Evolutionary conservation across 495 filamentous ascomycete species (phyloP), one percentile per base, ranked within the genome.

Genomic region (Aspergillus haitiensis): DNA sequence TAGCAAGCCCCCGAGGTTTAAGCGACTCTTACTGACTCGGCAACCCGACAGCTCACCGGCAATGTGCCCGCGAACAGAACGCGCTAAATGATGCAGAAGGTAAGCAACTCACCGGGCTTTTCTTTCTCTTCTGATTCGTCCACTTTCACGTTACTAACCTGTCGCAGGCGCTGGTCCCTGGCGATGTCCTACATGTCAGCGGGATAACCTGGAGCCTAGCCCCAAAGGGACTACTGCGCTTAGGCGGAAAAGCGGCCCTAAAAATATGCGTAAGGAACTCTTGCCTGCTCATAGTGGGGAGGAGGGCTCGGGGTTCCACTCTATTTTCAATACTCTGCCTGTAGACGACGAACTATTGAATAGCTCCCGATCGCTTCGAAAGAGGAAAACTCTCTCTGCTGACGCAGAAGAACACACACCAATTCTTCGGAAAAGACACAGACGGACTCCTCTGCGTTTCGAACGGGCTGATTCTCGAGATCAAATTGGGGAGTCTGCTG

Each of bases 31-130:
- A 57, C 77, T 78, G 64, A 74, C 68, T 65, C 65, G 67, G 68
- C 62, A 61, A 60, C 57, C 61, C 64, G 61, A 67, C 57, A 79
- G 93, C 93, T 58, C 93, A 98, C 81, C 86, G 89, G 67, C 90
- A 97, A 84, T 98, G 93, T 75, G 94, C 93, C 59, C 87, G 91
- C 63, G 85, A 88, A 68, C 86, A 86, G 65, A 85, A 86, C 55
- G 87, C 89, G 44, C 78, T 95, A 65, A 80, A 81, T 51, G 77
- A 85, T 58, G 81, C 82, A 56, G 86, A 89, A 71, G 86, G 89
- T 91, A 80, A 63, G 79, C 15, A 35, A 33, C 27, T 34, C 44
- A 15, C 16, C 34, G 36, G 39, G 34, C 18, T 50, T 32, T 21
- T 9, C 39, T 8, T n/a, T 57, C 47, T 56, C 35, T 34, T 39